Evolutionary conservation across 441 rosid genomes (phyloP), one percentile per base, ranked within the genome.

Genomic region (Euphorbia celastroides): DNA sequence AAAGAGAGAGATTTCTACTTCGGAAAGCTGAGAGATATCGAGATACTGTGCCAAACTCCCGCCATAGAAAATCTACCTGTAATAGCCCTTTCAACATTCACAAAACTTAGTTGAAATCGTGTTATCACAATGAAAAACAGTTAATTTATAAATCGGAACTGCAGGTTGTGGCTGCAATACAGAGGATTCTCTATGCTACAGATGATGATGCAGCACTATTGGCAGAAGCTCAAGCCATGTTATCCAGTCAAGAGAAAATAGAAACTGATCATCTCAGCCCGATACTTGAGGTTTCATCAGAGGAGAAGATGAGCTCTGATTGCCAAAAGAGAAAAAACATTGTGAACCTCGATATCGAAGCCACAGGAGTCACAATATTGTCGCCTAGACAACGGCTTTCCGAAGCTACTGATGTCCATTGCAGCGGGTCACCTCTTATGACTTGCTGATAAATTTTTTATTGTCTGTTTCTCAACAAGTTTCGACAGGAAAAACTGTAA

Each of bases 1-100:
- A 94, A 94, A 76, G 98, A 94, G 78, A 83, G 99, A 76, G 98
- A 94, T 74, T 94, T 88, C 80, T 94, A 94, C 74, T 92, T 94
- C 62, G 87, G 81, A 5, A 94, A 90, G 78, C 77, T 94, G 55
- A 83, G 98, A 78, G 98, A 92, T 65, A 85, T 94, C 2, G 96
- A 92, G 84, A 88, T 92, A 56, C 66, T 94, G 76, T 90, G 96
- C 77, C 95, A 90, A 76, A 84, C 77, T 60, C 87, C 85, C 1
- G 86, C 72, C 76, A 75, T 87, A 11, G 93, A 94, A 57, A 71
- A 79, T 73, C 74, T 85, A 32, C 81, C 91, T 36, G 99, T 88
- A 85, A 3, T 12, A 38, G 61, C 62, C 63, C 61, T 13, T 19
- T 16, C 25, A 27, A 28, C 23, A 17, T 11, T 27, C 62, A 58